Evolutionary conservation across 2,329 filamentous ascomycete genomes (phyloP).

Genomic region (Exophiala lecanii-corni): DNA sequence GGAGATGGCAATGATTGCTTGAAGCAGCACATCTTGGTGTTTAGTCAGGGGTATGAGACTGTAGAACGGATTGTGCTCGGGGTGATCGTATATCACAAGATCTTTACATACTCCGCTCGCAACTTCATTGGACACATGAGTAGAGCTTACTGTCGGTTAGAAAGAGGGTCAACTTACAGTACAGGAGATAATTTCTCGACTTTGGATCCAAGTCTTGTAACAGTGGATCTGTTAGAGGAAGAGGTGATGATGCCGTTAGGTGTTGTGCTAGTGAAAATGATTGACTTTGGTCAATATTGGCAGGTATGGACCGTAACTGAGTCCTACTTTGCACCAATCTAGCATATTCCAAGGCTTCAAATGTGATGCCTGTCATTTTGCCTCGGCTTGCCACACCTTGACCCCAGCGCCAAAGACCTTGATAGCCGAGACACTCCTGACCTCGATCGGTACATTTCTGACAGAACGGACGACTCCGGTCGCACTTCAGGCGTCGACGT

Average conservation of each 20-base stretch:
- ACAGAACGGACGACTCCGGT: conserved; percentile 39
- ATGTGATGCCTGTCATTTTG: conserved; percentile 51
- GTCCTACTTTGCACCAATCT: conserved; percentile 2
- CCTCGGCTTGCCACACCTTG: conserved; percentile 42
- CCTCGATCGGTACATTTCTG: conserved; percentile 40
- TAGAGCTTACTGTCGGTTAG: too few species aligned
- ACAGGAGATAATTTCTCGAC: too few species aligned
- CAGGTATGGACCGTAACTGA: too few species aligned
- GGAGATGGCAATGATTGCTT: conserved; percentile 43
- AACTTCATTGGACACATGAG: too few species aligned
- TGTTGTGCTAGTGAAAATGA: too few species aligned
- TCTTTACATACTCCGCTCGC: conserved; percentile 37
- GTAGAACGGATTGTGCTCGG: conserved; percentile 45
- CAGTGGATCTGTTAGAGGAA: conserved; percentile 24
- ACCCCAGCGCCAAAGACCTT: conserved; percentile 40
- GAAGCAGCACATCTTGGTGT: conserved; percentile 41
- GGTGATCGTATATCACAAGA: conserved; percentile 45
- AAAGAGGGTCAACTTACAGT: too few species aligned
- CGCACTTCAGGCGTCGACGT: conserved; percentile 41
- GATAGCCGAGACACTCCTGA: conserved; percentile 41
- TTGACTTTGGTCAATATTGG: background rate
- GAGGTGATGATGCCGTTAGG: conserved; percentile 14
- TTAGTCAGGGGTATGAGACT: conserved; percentile 44
- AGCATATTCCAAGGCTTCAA: conserved; percentile 35
- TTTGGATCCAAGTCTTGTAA: conserved; percentile 44